Evolutionary conservation across 371 early-diverging fungal genomes (phyloP).

Genomic region (Funneliformis caledonium): DNA sequence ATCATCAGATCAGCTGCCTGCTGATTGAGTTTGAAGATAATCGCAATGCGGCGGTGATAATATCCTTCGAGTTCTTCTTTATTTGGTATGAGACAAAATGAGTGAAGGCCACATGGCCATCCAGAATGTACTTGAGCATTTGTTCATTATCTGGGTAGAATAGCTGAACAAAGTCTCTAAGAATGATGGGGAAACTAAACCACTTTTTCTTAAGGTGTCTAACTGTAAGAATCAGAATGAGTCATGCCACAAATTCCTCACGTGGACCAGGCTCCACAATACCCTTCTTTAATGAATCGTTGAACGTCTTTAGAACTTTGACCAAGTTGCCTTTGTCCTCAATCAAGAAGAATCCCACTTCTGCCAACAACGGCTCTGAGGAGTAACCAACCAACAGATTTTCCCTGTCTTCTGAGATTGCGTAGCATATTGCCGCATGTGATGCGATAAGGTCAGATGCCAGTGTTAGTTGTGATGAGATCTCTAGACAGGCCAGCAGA

Average conservation of each 20-base stretch:
- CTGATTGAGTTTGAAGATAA: too few relatives aligned
- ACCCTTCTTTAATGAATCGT: neutral
- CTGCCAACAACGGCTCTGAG: neutral
- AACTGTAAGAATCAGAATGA: slow-evolving; percentile 1
- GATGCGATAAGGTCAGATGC: too few relatives aligned
- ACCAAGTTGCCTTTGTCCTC: neutral
- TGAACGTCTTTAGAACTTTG: neutral
- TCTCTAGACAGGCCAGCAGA: too few relatives aligned
- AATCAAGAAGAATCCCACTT: neutral
- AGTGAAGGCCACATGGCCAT: neutral
- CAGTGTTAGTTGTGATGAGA: too few relatives aligned
- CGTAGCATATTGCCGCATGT: too few relatives aligned
- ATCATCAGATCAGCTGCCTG: too few relatives aligned
- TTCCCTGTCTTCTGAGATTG: slow-evolving; percentile 3
- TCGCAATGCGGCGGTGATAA: too few relatives aligned
- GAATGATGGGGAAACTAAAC: neutral
- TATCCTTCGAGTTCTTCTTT: too few relatives aligned
- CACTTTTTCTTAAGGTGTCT: neutral
- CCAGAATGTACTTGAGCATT: too few relatives aligned
- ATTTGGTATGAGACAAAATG: neutral
- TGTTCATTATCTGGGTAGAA: too few relatives aligned
- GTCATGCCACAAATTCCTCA: slow-evolving; percentile 5
- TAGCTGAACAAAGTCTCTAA: too few relatives aligned
- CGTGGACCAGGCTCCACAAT: neutral
- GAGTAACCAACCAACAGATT: neutral